phyloP scores from a whole-genome alignment of 371 early-diverging fungal genomes.

The Phascolomyces articulosus region DNA sequence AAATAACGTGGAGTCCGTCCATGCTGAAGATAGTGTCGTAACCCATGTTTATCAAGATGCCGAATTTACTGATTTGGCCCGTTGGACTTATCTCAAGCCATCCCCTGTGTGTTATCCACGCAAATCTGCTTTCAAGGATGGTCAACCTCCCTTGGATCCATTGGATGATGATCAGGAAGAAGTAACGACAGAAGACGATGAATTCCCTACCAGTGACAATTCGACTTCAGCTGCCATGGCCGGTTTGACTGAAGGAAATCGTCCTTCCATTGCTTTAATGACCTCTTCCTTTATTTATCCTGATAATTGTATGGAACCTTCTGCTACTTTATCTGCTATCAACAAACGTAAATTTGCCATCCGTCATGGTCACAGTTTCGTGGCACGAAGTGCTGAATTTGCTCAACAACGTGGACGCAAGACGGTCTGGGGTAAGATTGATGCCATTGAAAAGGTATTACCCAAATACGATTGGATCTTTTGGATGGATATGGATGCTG shows the following conservation, averaged over 20 bases:
- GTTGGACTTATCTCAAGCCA: conserved; percentile 32
- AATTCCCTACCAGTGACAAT: background rate
- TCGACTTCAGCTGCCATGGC: background rate
- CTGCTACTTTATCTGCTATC: conserved; percentile 51
- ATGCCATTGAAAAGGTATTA: conserved; percentile 60
- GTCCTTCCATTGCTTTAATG: conserved; percentile 48
- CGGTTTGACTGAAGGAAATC: background rate
- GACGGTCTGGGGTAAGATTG: conserved; percentile 67
- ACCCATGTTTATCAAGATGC: conserved; percentile 42
- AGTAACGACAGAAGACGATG: conserved; percentile 8
- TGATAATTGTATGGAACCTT: conserved; percentile 67
- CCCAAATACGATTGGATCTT: conserved; percentile 72
- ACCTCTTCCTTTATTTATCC: conserved; percentile 63
- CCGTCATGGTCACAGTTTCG: conserved; percentile 61
- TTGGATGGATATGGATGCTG: conserved; percentile 74
- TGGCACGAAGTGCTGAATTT: conserved; percentile 63
- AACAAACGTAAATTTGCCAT: conserved; percentile 63
- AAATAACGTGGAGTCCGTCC: conserved; percentile 44
- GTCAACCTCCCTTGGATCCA: conserved; percentile 14
- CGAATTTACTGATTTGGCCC: conserved; percentile 33
- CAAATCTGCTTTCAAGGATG: conserved; percentile 8
- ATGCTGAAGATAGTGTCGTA: conserved; percentile 30
- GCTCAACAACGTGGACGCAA: conserved; percentile 58
- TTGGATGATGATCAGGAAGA: conserved; percentile 20
- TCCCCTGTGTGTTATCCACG: conserved; percentile 23